Evolutionary conservation across 768 basidiomycete genomes (phyloP).

Genomic region (Psilocybe subaeruginosa): DNA sequence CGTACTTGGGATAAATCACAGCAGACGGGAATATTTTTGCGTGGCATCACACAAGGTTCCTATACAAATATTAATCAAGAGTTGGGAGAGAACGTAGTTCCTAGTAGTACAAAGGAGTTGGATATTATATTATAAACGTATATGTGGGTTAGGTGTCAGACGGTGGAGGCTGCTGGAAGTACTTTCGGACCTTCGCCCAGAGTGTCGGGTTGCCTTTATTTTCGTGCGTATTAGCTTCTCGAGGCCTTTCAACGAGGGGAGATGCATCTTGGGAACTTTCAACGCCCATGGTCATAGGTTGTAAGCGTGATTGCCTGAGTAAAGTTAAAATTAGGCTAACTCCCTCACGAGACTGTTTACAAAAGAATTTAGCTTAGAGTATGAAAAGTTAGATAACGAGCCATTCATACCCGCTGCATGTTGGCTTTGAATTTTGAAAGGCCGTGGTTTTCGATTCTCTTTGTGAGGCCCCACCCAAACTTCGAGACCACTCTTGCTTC

Average conservation of each 20-base stretch:
- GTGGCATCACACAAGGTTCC: neutral
- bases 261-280: constrained; percentile 22
- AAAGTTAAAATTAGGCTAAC: constrained; percentile 81
- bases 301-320: constrained; percentile 77
- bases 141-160: constrained; percentile 5
- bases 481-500: constrained; percentile 87
- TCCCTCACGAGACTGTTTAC: constrained; percentile 78
- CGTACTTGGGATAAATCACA: neutral
- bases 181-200: constrained; percentile 47
- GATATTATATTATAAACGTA: constrained; percentile 2
- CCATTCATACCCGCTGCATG: constrained; percentile 71
- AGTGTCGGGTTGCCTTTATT: constrained; percentile 16
- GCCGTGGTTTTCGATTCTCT: constrained; percentile 85
- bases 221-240: constrained; percentile 17
- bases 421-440: constrained; percentile 85
- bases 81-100: constrained; percentile 1
- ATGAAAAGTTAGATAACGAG: neutral
- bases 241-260: constrained; percentile 14
- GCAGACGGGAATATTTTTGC: neutral
- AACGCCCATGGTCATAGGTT: constrained; percentile 54
- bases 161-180: constrained; percentile 37
- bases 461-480: constrained; percentile 90
- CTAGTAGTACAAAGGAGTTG: constrained; percentile 13
- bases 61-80: constrained; percentile 3
- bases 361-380: constrained; percentile 8